A percentile compares a stretch with the other conserved stretches of the same genome.
phyloP scores from a whole-genome alignment of 768 basidiomycete species.

The Porphyrellus cyaneotinctus region DNA sequence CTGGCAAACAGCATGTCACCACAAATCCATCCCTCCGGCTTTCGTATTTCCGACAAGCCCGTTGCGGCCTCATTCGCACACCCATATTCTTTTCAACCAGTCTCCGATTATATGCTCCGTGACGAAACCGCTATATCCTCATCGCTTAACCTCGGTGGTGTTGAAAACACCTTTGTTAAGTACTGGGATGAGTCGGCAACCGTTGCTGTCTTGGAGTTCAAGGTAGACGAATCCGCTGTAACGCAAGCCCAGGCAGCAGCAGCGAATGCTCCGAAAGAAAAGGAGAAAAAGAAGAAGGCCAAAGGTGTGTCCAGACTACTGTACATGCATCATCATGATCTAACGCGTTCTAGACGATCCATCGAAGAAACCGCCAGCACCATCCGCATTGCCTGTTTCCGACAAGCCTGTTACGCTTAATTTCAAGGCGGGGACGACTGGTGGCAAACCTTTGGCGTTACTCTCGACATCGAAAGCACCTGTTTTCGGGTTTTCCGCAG shows the following conservation, averaged over 20 bases:
- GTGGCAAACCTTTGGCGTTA: conserved; percentile 18
- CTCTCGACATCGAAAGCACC: conserved; percentile 29
- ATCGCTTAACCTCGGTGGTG: conserved; percentile 64
- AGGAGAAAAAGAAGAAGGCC: conserved; percentile 49
- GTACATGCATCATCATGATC: not conserved
- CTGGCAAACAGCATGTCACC: conserved; percentile 86
- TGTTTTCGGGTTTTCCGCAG: conserved; percentile 64
- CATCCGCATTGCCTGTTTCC: conserved; percentile 67
- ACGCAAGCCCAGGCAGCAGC: conserved; percentile 27
- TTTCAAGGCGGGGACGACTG: conserved; percentile 47
- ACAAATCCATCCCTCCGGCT: conserved; percentile 86
- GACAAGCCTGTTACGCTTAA: conserved; percentile 79
- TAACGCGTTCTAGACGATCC: conserved; percentile 31
- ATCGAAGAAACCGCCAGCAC: conserved; percentile 41
- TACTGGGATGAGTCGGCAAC: conserved; percentile 93
- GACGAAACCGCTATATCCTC: conserved; percentile 76
- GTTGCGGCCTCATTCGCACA: conserved; percentile 93
- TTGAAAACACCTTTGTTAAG: conserved; percentile 68
- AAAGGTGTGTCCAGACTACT: conserved; percentile 40
- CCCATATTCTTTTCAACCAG: conserved; percentile 82
- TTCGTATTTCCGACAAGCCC: conserved; percentile 84
- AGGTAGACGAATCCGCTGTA: conserved; percentile 57
- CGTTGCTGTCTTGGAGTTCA: conserved; percentile 70
- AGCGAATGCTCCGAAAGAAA: conserved; percentile 56
- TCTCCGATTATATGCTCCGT: conserved; percentile 66